A percentile compares a stretch with the other conserved stretches of the same genome.
phyloP scores from a whole-genome alignment of 371 early-diverging fungal species.

The Smittium mucronatum region DNA sequence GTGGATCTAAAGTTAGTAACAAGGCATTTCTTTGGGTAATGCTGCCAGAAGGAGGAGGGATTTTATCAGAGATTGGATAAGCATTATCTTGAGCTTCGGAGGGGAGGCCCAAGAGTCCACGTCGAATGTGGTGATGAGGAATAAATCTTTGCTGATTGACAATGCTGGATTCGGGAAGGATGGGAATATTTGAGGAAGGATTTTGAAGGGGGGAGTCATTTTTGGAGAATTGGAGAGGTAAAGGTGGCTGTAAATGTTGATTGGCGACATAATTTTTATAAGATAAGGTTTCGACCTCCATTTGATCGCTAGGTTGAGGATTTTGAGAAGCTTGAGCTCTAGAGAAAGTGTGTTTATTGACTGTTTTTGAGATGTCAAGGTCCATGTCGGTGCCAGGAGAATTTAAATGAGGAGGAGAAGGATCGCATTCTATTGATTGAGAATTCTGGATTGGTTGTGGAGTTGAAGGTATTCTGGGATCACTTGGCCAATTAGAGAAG shows the following conservation, averaged over 20 bases:
- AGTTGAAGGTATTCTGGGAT: too few species aligned
- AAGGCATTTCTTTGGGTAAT: conserved; percentile 30
- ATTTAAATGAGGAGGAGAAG: too few species aligned
- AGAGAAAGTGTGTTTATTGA: neutral
- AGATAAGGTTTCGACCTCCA: neutral
- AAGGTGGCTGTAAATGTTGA: neutral
- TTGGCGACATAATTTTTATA: neutral
- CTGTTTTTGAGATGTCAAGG: neutral
- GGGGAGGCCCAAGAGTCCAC: neutral
- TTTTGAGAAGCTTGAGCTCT: neutral
- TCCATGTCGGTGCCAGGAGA: neutral
- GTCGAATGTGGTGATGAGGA: neutral
- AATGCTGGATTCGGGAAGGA: neutral
- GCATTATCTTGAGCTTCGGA: neutral
- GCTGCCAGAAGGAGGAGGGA: conserved; percentile 9
- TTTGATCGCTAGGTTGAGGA: neutral
- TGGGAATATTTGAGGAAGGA: neutral
- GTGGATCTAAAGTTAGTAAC: conserved; percentile 30
- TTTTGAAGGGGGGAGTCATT: neutral
- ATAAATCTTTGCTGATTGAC: neutral
- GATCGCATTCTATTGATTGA: too few species aligned
- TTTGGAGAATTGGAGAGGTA: neutral
- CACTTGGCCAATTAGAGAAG: neutral
- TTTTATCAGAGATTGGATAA: neutral
- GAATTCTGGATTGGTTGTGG: too few species aligned